phyloP scores from a whole-genome alignment of 179 eudicot genomes.

The Drosera spatulata region DNA sequence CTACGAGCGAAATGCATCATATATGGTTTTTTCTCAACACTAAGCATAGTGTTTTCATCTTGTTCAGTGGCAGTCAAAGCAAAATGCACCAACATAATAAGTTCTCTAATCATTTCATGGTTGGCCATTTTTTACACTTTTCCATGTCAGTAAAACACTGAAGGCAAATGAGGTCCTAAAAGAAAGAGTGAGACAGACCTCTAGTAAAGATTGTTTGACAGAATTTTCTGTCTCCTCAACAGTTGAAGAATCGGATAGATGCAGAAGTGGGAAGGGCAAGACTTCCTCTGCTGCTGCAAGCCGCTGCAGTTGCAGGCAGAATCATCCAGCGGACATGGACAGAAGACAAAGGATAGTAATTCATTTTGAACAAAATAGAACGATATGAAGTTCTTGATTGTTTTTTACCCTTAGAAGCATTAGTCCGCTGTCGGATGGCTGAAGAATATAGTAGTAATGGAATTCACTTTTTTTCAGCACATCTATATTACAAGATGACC shows the following conservation, averaged over 20 bases:
- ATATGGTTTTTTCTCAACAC: background rate
- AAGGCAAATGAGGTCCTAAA: background rate
- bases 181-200: conserved; percentile 20
- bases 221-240: conserved; percentile 32
- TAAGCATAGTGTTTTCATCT: background rate
- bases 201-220: conserved; percentile 39
- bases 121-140: too few species aligned
- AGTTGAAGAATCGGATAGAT: conserved; percentile 25
- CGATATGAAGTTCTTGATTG: too few species aligned
- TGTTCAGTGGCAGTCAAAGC: background rate
- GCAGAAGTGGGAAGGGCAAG: conserved; percentile 42
- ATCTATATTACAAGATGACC: conserved; percentile 58
- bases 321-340: background rate
- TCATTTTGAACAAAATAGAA: too few species aligned
- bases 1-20: background rate
- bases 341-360: too few species aligned
- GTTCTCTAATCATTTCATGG: too few species aligned
- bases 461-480: conserved; percentile 46
- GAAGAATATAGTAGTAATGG: conserved; percentile 59
- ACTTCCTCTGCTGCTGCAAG: conserved; percentile 75
- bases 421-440: conserved; percentile 61
- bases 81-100: too few species aligned
- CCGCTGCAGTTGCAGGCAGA: conserved; percentile 37
- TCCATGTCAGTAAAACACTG: too few species aligned
- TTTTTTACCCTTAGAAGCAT: conserved; percentile 74